Percentiles rank a stretch among this genome's conserved stretches.
phyloP scores from a whole-genome alignment of 2,329 filamentous ascomycete genomes.

The Alternaria brassicae region DNA sequence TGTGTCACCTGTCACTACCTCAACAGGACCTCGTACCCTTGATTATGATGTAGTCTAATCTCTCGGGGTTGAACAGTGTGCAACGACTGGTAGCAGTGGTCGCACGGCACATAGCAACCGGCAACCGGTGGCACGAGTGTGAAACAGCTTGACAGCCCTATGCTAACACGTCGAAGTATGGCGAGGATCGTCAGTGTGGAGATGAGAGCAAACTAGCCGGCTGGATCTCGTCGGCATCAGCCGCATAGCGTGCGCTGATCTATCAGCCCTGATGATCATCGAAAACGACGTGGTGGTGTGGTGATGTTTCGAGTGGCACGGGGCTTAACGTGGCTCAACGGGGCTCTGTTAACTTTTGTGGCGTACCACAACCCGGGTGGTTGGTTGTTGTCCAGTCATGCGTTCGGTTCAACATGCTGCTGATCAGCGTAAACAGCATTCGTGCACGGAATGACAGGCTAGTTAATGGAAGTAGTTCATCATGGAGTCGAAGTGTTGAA shows the following conservation, averaged over 20 bases:
- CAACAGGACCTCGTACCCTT: constrained; percentile 4
- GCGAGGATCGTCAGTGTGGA: constrained; percentile 3
- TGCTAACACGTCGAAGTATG: background rate
- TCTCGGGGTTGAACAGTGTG: background rate
- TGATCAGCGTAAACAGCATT: background rate
- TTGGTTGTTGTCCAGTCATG: background rate
- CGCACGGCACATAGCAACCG: background rate
- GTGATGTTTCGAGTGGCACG: constrained; percentile 8
- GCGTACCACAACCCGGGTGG: background rate
- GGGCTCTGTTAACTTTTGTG: background rate
- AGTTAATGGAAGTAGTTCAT: background rate
- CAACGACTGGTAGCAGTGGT: background rate
- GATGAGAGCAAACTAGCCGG: background rate
- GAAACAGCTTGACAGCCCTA: background rate
- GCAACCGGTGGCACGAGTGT: background rate
- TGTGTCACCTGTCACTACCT: constrained; percentile 33
- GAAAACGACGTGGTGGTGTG: constrained; percentile 1
- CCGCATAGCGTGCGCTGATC: constrained; percentile 5
- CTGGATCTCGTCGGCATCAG: background rate
- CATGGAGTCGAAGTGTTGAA: background rate
- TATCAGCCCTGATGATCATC: background rate
- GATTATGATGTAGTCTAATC: background rate
- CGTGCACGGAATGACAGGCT: background rate
- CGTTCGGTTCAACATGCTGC: background rate
- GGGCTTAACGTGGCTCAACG: constrained; percentile 10